Percentiles rank a stretch among this genome's conserved stretches.
Evolutionary conservation across 2,329 filamentous ascomycete species (phyloP).

Genomic region (Penicillium polonicum): DNA sequence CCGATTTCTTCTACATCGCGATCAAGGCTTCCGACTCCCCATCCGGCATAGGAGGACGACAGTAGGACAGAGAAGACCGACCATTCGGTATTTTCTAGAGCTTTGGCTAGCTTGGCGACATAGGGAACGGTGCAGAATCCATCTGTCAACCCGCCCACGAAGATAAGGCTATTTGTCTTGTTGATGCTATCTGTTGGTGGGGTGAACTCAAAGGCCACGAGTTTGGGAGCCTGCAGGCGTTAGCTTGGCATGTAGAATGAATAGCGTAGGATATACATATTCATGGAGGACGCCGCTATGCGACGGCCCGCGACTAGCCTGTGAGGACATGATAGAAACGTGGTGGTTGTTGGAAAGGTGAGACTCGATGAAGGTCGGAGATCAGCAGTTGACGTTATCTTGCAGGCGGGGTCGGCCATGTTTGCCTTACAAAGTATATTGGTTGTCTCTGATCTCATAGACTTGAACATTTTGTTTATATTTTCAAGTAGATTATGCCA

Average conservation of each 20-base stretch:
- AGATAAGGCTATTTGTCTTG: conserved; percentile 54
- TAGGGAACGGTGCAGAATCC: conserved; percentile 57
- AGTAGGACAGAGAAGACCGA: conserved; percentile 52
- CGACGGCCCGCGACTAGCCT: conserved; percentile 20
- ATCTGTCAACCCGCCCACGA: conserved; percentile 60
- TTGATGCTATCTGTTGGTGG: conserved; percentile 19
- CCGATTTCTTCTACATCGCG: conserved; percentile 56
- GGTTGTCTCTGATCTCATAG: neutral
- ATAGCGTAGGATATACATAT: conserved; percentile 31
- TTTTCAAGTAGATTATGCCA: neutral
- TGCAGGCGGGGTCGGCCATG: neutral
- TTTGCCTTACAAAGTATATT: neutral
- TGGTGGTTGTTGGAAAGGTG: neutral
- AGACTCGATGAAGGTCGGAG: neutral
- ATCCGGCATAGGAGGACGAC: conserved; percentile 55
- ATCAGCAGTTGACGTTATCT: conserved; percentile 14
- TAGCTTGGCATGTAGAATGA: neutral
- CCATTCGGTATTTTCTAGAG: conserved; percentile 53
- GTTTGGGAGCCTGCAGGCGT: conserved; percentile 34
- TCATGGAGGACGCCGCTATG: conserved; percentile 37
- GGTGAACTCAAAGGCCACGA: conserved; percentile 45
- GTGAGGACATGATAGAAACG: conserved; percentile 8
- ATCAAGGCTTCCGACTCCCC: conserved; percentile 54
- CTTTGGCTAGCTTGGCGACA: conserved; percentile 49
- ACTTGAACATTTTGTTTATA: neutral